A percentile compares a stretch with the other conserved stretches of the same genome.
phyloP scores from a whole-genome alignment of 78 protist species.

The Dictyostelium brefeldianum region DNA sequence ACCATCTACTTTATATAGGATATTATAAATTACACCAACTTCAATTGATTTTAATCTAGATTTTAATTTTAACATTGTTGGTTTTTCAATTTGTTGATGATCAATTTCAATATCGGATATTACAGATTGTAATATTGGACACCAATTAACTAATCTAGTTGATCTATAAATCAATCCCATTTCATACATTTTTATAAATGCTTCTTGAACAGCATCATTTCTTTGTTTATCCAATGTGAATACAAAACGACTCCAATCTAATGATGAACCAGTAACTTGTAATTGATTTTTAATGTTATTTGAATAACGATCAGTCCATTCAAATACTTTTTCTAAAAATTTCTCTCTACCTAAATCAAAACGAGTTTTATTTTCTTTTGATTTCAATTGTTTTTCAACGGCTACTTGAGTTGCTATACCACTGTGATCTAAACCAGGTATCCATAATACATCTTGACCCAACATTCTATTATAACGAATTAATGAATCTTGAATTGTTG shows the following conservation, averaged over 20 bases:
- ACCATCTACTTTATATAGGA: constrained; percentile 22
- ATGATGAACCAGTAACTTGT: constrained; percentile 93
- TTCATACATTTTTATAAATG: constrained; percentile 94
- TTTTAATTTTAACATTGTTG: constrained; percentile 44
- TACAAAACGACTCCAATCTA: constrained; percentile 98
- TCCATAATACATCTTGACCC: constrained; percentile 95
- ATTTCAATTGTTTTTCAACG: constrained; percentile 96
- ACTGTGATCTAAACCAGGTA: constrained; percentile 99
- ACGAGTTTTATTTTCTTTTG: constrained; percentile 79
- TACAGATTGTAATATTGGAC: constrained; percentile 96
- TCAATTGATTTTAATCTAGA: constrained; percentile 14
- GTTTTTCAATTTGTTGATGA: constrained; percentile 78
- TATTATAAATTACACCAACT: constrained; percentile 88
- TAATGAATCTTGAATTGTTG: constrained; percentile 93
- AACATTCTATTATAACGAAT: constrained; percentile 96
- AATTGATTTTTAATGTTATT: constrained; percentile 94
- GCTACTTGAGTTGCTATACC: constrained; percentile 96
- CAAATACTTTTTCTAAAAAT: constrained; percentile 95
- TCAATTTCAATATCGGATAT: constrained; percentile 99
- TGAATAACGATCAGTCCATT: constrained; percentile 97
- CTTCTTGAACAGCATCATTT: constrained; percentile 91
- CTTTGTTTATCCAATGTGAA: constrained; percentile 97
- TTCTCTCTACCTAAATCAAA: constrained; percentile 97
- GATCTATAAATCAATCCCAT: constrained; percentile 91
- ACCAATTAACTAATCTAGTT: constrained; percentile 98